Conservation (phyloP, 192 early-diverging fungal genomes). For the Backusella mclennaniae region DNA sequence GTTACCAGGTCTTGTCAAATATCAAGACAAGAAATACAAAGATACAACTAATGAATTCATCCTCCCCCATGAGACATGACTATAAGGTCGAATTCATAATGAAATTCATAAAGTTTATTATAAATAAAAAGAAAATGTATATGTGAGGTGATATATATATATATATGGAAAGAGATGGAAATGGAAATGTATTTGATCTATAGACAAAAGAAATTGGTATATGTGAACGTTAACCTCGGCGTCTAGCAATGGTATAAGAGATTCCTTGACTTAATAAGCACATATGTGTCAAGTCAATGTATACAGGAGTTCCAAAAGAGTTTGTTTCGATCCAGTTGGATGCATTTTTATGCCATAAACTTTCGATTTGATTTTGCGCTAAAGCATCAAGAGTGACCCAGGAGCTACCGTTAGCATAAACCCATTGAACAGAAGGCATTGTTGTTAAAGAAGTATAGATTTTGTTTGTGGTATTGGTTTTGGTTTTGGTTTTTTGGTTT, state of each 20-base stretch:
- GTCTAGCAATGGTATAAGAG: neutral
- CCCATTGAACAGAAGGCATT: constrained; percentile 2
- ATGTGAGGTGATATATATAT: too few species aligned
- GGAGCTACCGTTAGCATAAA: constrained; percentile 7
- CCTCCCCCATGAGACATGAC: too few species aligned
- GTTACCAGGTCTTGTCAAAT: too few species aligned
- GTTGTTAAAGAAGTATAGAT: neutral
- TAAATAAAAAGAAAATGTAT: too few species aligned
- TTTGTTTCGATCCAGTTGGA: constrained; percentile 8
- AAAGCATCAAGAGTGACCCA: neutral
- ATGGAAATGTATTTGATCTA: neutral
- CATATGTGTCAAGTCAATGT: neutral
- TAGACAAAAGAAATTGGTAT: neutral
- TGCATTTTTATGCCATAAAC: neutral
- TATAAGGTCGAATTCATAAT: too few species aligned
- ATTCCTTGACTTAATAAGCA: constrained; percentile 1
- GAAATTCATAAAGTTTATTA: too few species aligned
- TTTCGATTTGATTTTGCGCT: constrained; percentile 7
- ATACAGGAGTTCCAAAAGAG: neutral
- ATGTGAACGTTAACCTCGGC: neutral
- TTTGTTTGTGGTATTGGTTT: neutral
- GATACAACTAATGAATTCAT: too few species aligned
- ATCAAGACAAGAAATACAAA: too few species aligned
- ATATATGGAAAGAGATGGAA: neutral
- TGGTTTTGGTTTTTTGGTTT: neutral